phyloP scores from a whole-genome alignment of 2,329 filamentous ascomycete species.

The Scedosporium dehoogii region DNA sequence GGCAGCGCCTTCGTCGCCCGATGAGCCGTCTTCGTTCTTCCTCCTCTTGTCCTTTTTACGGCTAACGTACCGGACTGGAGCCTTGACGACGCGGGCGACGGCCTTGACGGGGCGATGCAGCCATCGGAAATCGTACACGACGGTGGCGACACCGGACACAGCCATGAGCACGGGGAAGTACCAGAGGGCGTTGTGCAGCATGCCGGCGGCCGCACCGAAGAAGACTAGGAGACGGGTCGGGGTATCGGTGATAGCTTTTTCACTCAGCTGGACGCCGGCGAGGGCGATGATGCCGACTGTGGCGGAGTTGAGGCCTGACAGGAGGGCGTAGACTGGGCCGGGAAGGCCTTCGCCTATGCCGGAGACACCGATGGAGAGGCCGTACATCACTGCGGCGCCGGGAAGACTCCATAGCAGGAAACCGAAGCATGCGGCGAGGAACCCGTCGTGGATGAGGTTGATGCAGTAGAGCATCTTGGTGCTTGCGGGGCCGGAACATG shows the following conservation, averaged over 20 bases:
- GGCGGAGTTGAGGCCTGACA: slow-evolving; percentile 62
- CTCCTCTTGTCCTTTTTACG: neutral
- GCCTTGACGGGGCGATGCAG: slow-evolving; percentile 23
- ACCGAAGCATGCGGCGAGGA: slow-evolving; percentile 44
- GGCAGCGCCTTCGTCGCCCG: neutral
- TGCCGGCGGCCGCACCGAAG: slow-evolving; percentile 49
- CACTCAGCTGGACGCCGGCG: slow-evolving; percentile 56
- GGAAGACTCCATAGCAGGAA: slow-evolving; percentile 62
- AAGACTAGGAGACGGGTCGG: slow-evolving; percentile 56
- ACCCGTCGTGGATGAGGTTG: slow-evolving; percentile 51
- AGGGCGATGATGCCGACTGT: slow-evolving; percentile 64
- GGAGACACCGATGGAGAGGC: slow-evolving; percentile 53
- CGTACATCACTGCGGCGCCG: slow-evolving; percentile 61
- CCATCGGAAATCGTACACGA: slow-evolving; percentile 47
- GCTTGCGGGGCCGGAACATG: slow-evolving; percentile 55
- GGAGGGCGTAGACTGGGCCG: slow-evolving; percentile 52
- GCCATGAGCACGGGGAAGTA: slow-evolving; percentile 61
- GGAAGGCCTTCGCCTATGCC: slow-evolving; percentile 50
- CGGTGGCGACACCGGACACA: slow-evolving; percentile 38
- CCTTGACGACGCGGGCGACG: neutral
- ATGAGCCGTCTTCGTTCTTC: neutral
- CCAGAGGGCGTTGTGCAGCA: slow-evolving; percentile 65
- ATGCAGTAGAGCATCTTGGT: slow-evolving; percentile 67
- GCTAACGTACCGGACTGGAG: neutral
- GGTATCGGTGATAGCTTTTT: slow-evolving; percentile 57